phyloP scores from a whole-genome alignment of 805 yeast species.

The Hanseniaspora mollemarum region DNA sequence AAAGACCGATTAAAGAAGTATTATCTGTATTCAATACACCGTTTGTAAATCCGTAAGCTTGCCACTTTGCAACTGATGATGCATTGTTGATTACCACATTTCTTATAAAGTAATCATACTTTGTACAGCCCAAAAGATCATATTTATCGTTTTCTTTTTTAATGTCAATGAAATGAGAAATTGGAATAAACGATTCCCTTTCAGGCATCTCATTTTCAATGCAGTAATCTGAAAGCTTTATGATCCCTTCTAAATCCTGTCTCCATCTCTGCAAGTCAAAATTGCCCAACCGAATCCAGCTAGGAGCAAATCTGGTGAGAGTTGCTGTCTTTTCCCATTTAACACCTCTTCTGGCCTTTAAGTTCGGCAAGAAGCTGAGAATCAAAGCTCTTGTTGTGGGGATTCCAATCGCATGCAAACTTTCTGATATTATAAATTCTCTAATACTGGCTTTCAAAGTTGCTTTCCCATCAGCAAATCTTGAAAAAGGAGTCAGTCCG shows the following conservation, averaged over 20 bases:
- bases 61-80: constrained; percentile 68
- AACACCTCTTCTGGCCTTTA: constrained; percentile 59
- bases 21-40: constrained; percentile 94
- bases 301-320: constrained; percentile 69
- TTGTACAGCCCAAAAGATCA: constrained; percentile 34
- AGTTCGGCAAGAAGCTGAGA: constrained; percentile 58
- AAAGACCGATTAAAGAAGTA: constrained; percentile 75
- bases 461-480: constrained; percentile 96
- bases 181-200: constrained; percentile 17
- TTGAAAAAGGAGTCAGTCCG: constrained; percentile 80
- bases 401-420: constrained; percentile 65
- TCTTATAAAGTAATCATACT: constrained; percentile 59
- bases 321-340: constrained; percentile 69
- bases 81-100: constrained; percentile 71
- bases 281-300: constrained; percentile 81
- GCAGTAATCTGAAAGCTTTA: constrained; percentile 58
- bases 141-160: constrained; percentile 17
- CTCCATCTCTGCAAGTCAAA: constrained; percentile 74
- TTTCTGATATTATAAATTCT: constrained; percentile 77
- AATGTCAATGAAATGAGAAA: background rate
- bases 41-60: constrained; percentile 80
- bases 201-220: constrained; percentile 49
- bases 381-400: constrained; percentile 81
- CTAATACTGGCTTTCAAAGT: constrained; percentile 77
- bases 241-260: constrained; percentile 52